Evolutionary conservation across 371 early-diverging fungal species (phyloP).

Genomic region (Mycotypha africana): DNA sequence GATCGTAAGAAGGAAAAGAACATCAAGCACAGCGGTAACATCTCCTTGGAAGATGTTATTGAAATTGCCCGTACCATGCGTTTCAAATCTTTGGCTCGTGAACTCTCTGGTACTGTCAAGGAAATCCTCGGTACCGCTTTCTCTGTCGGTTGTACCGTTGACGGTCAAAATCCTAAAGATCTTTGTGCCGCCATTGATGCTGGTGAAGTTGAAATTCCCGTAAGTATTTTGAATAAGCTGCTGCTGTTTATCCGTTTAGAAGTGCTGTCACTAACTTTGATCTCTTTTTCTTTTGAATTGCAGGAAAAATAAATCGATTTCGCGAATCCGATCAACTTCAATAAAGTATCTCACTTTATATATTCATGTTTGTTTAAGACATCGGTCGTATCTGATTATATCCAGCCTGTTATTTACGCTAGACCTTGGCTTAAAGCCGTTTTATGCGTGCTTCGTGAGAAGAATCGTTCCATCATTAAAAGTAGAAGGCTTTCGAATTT

Average conservation of each 20-base stretch:
- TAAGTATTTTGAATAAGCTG: conserved; percentile 24
- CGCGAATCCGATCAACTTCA: no score
- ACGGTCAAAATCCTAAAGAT: conserved; percentile 44
- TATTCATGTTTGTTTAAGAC: no score
- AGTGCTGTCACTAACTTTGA: not conserved
- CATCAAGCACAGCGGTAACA: conserved; percentile 95
- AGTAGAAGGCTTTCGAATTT: no score
- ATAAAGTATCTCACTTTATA: no score
- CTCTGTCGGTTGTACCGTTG: conserved; percentile 96
- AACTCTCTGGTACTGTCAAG: conserved; percentile 92
- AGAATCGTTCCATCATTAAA: no score
- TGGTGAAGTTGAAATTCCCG: conserved; percentile 87
- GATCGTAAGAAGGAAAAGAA: conserved; percentile 99
- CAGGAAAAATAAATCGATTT: no score
- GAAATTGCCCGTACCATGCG: conserved; percentile 97
- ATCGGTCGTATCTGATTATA: no score
- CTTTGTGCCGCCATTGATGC: conserved; percentile 42
- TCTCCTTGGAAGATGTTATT: conserved; percentile 88
- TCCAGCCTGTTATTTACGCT: no score
- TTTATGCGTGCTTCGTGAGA: no score
- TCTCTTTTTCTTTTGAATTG: no score
- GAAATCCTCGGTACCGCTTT: conserved; percentile 98
- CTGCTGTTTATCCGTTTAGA: not conserved
- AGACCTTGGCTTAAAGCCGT: no score
- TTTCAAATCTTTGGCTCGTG: conserved; percentile 86